These are phyloP conservation scores for Capronia americana DNA, from an alignment of 2,329 filamentous ascomycete genomes.

Conservation along the genomic window DNA sequence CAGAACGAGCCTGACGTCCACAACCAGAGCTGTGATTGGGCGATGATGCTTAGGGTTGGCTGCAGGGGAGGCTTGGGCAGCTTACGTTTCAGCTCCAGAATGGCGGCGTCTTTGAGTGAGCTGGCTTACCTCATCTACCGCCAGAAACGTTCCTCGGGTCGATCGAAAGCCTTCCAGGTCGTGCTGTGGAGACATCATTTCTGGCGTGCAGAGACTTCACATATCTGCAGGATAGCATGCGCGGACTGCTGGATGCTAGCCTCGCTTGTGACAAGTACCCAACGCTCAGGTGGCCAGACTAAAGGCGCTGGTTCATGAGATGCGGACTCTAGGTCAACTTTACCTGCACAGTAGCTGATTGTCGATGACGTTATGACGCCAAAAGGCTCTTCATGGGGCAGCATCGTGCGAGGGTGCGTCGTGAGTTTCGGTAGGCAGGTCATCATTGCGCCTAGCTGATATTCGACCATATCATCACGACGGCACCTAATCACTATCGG, in stretches of 20 bases:
- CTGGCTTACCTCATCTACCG: constrained; percentile 17
- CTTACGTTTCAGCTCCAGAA: constrained; percentile 15
- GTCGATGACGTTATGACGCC: background rate
- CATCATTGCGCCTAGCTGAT: too few relatives aligned
- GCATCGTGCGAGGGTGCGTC: background rate
- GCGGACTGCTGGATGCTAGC: background rate
- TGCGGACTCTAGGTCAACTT: background rate
- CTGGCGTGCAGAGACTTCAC: background rate
- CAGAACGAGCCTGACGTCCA: constrained; percentile 6
- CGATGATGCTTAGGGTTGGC: background rate
- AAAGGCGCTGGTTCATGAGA: background rate
- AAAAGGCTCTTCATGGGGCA: background rate
- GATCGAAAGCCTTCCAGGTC: background rate
- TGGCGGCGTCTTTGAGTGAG: constrained; percentile 1
- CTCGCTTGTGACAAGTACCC: background rate
- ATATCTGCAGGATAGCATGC: background rate
- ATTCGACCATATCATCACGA: background rate
- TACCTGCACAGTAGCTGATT: background rate
- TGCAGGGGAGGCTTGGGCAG: constrained; percentile 8
- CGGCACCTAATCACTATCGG: background rate
- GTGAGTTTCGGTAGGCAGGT: too few relatives aligned
- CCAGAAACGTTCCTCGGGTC: background rate
- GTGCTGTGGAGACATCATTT: background rate
- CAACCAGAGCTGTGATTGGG: background rate
- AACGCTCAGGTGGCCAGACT: background rate